These are phyloP conservation scores for Microdochium paspali DNA, from an alignment of 2,329 filamentous ascomycete species.

Conservation along the genomic window DNA sequence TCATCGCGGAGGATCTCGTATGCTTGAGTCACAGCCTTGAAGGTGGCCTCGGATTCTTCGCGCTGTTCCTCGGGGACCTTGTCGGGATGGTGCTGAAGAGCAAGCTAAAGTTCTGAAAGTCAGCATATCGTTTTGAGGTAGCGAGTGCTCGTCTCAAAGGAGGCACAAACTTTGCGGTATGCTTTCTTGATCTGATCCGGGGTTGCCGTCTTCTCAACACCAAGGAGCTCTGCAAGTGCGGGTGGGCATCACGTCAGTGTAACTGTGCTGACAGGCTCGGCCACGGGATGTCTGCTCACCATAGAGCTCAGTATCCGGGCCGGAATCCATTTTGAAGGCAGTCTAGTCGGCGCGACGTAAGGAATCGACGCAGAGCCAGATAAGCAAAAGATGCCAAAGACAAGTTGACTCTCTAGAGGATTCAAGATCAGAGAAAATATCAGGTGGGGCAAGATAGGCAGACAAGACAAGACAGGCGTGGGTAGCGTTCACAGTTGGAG, in stretches of 20 bases:
- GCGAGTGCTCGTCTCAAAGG: background rate
- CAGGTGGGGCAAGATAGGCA: background rate
- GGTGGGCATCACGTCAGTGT: constrained; percentile 1
- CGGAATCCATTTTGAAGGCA: background rate
- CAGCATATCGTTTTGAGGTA: constrained; percentile 2
- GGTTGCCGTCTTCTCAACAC: constrained; percentile 60
- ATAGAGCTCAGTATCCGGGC: constrained; percentile 2
- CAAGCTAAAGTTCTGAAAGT: constrained; percentile 46
- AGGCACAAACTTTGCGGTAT: constrained; percentile 68
- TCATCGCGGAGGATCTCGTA: constrained; percentile 98
- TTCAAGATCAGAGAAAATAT: background rate
- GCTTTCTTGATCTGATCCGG: constrained; percentile 88
- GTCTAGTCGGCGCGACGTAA: background rate
- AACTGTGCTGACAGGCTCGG: constrained; percentile 3
- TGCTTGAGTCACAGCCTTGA: constrained; percentile 87
- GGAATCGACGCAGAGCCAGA: background rate
- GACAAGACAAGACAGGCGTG: too few relatives aligned
- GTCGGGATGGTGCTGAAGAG: constrained; percentile 84
- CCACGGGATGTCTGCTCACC: background rate
- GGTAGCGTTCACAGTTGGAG: too few relatives aligned
- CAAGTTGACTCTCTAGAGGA: background rate
- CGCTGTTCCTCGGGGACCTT: constrained; percentile 85
- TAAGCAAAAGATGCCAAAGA: background rate
- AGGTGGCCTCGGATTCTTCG: constrained; percentile 77
- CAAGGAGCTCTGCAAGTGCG: constrained; percentile 58